Evolutionary conservation across 2,329 filamentous ascomycete species (phyloP), one percentile per base, ranked within the genome.

Genomic region (Aspergillus novoparasiticus): DNA sequence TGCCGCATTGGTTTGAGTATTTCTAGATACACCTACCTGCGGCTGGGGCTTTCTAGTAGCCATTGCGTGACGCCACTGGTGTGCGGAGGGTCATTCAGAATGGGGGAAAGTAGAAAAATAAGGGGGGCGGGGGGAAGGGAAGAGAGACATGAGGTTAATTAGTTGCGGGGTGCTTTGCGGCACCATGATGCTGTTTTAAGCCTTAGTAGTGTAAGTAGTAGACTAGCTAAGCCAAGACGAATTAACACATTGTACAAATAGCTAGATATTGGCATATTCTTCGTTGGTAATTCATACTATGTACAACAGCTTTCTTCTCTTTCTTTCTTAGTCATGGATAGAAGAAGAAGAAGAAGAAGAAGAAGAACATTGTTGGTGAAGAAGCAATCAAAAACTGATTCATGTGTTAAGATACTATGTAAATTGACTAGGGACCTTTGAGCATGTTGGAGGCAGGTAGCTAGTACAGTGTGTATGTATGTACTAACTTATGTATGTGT

Each of bases 11-110:
- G 46, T 54, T 55, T 39, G 10, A 19, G 11, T 55, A 39, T 12
- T 28, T 8, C 36, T 46, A 9, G 26, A 26, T 10, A 28, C n/a
- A 65, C 84, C 76, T 81, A 93, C 90, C 87, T 91, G 89, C 75
- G 89, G 87, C 68, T 85, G 83, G 69, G 86, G 83, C 82, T 92
- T 93, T 64, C 75, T 80, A 61, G 72, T 72, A 58, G 73, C 70
- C 78, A 80, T 80, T 67, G 60, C 68, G 62, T 57, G 46, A 60
- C 34, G 48, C 48, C 28, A 32, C 48, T 19, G 28, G 48, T 32
- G 28, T 51, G 26, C 72, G 69, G 72, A 72, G 68, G 55, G 65
- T 72, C 64, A 57, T 75, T 26, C 60, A 69, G 36, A 69, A 67
- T 53, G 58, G 55, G 46, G 57, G 16, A 45, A 58, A n/a, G n/a